Conservation (phyloP, 108 stramenopile genomes). For the Skeletonema menzelii region DNA sequence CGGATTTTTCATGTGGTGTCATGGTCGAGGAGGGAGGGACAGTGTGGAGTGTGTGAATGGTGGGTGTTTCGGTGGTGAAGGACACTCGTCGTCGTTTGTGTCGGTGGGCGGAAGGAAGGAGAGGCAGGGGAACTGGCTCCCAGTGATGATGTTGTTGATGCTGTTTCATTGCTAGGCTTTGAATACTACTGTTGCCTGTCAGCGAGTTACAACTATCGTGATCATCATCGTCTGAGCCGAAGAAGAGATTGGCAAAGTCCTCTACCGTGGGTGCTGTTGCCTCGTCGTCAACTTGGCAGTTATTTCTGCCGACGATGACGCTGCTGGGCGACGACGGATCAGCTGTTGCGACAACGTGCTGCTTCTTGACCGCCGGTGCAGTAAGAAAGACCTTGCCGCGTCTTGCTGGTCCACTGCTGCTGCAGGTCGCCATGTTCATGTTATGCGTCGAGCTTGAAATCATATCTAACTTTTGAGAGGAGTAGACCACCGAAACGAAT, state of each 20-base stretch:
- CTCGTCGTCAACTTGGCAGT: neutral
- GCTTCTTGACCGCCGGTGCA: neutral
- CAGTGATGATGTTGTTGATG: neutral
- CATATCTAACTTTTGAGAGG: too few relatives aligned
- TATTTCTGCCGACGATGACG: neutral
- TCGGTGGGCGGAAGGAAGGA: neutral
- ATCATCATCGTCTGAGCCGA: slow-evolving; percentile 8
- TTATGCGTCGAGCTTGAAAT: too few relatives aligned
- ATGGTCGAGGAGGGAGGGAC: slow-evolving; percentile 17
- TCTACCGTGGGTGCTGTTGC: slow-evolving; percentile 23
- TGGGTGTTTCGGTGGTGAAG: slow-evolving; percentile 9
- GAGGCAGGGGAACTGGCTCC: neutral
- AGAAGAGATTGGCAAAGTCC: slow-evolving; percentile 37
- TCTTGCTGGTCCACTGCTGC: neutral
- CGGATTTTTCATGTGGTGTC: slow-evolving; percentile 26
- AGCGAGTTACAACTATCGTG: too few relatives aligned
- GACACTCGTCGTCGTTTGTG: slow-evolving; percentile 22
- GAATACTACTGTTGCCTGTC: neutral
- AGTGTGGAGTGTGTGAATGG: slow-evolving; percentile 17
- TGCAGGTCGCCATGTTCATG: too few relatives aligned
- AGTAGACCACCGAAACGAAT: too few relatives aligned
- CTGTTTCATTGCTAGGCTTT: neutral
- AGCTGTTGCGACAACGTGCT: neutral
- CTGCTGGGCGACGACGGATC: neutral
- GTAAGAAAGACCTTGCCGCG: neutral